A percentile compares a stretch with the other conserved stretches of the same genome.
Conservation (phyloP, 768 basidiomycete genomes). For the Tylopilus sp. region DNA sequence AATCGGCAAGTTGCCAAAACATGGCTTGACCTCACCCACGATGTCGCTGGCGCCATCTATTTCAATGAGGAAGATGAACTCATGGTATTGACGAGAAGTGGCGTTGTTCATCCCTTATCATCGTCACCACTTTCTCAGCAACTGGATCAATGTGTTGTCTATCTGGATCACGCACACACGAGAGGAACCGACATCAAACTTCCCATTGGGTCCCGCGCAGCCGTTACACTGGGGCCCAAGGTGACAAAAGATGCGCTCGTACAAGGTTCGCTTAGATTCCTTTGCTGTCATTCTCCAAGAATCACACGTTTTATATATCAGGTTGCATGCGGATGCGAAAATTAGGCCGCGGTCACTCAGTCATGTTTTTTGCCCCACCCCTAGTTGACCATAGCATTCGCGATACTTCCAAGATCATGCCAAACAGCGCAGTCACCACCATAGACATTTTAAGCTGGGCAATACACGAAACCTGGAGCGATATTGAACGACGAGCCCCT, state of each 20-base stretch:
- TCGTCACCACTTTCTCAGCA: conserved; percentile 28
- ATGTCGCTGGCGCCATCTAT: conserved; percentile 24
- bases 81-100: conserved; percentile 22
- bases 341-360: conserved; percentile 44
- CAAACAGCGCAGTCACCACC: neutral
- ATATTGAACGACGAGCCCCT: neutral
- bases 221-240: too few species aligned
- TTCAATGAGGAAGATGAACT: conserved; percentile 28
- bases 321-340: too few species aligned
- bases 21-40: conserved; percentile 35
- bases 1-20: conserved; percentile 37
- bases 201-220: conserved; percentile 29
- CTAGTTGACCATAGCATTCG: conserved; percentile 39
- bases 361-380: conserved; percentile 41
- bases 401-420: conserved; percentile 7
- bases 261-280: conserved; percentile 26
- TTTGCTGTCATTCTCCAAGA: neutral
- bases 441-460: conserved; percentile 34
- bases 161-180: too few species aligned
- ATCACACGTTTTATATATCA: conserved; percentile 37
- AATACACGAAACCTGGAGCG: too few species aligned
- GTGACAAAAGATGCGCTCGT: too few species aligned
- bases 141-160: conserved; percentile 30
- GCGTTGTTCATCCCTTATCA: conserved; percentile 15
- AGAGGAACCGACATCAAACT: too few species aligned